Evolutionary conservation across 1,284 basidiomycete genomes (phyloP).

Genomic region (Neonothopanus nambi): DNA sequence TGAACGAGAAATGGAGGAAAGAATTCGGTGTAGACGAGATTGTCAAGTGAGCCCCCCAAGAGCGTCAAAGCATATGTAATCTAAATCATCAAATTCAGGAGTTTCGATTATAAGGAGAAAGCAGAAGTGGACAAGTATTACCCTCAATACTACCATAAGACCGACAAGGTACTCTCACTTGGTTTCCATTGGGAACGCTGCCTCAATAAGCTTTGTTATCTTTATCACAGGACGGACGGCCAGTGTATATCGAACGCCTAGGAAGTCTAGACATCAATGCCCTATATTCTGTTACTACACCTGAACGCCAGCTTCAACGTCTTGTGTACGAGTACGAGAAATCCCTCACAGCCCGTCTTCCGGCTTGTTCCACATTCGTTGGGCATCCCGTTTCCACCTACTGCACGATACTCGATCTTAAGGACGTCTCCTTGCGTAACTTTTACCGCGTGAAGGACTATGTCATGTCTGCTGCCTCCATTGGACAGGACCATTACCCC

Average conservation of each 20-base stretch:
- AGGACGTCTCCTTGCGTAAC: constrained; percentile 77
- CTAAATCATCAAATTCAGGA: constrained; percentile 43
- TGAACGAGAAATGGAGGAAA: constrained; percentile 89
- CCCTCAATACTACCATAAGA: constrained; percentile 96
- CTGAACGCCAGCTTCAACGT: constrained; percentile 86
- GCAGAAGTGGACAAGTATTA: constrained; percentile 88
- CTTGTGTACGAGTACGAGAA: constrained; percentile 96
- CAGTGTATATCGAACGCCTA: constrained; percentile 93
- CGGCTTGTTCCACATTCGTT: constrained; percentile 71
- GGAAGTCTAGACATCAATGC: constrained; percentile 88
- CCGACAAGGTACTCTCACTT: constrained; percentile 72
- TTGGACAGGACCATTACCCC: constrained; percentile 94
- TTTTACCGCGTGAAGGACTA: constrained; percentile 95
- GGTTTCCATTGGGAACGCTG: too few relatives aligned
- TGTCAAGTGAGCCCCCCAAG: constrained; percentile 59
- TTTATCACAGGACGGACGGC: constrained; percentile 81
- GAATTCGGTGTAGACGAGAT: constrained; percentile 89
- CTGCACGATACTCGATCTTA: constrained; percentile 96
- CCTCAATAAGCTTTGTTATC: too few relatives aligned
- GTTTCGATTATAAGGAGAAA: constrained; percentile 90
- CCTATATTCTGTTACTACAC: constrained; percentile 80
- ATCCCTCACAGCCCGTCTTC: constrained; percentile 78
- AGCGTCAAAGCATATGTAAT: not conserved
- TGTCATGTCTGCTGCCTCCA: constrained; percentile 74
- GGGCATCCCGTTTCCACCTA: constrained; percentile 94